Base-by-base conservation (phyloP, 169 alveolate species). In the Plasmodium relictum region DNA sequence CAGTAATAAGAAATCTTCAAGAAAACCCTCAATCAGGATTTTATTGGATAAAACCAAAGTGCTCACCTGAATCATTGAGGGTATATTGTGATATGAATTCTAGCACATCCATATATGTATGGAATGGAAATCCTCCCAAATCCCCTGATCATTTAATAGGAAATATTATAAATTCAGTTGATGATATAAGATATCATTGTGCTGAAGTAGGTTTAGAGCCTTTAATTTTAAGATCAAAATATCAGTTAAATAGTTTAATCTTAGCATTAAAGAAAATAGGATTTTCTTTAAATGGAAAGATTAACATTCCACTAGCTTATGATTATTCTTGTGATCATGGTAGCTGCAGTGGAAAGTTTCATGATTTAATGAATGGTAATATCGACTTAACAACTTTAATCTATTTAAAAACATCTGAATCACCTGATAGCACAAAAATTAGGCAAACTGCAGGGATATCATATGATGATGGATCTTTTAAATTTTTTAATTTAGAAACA, bases 11-110 rank as follows among this genome's bases (percentile, higher is more conserved):
- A 58, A 83, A 83, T 83, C 10, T 48, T 48, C 83, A 83, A 83
- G 91, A 83, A 42, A 70, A 26, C 14, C 74, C 85, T 5, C 48
- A 93, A 26, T 96, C 98, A 9, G 98, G 98, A 52, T 96, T 96
- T 91, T 96, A 96, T 88, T 96, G 98, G 98, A 94, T 96, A 45
- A 93, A 91, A 71, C 98, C 98, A 7, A 86, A 93, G 58, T 96
- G 98, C 69, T 80, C 98, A 9, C 89, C 95, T 24, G 96, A 93
- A 44, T 97, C 98, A 9, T 63, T 96, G 63, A 83, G 98, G 37
- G 98, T 93, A 45, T 96, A 95, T 93, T 96, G 98, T 74, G 98
- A 96, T 62, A 96, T 95, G 95, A 88, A 89, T 50, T 90, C 95
- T 4, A 93, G 96, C 56, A 94, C 96, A 24, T 88, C 95, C 41